These are phyloP conservation scores for Dactylonectria macrodidyma DNA, from an alignment of 2,329 filamentous ascomycete species.

Conservation along the genomic window DNA sequence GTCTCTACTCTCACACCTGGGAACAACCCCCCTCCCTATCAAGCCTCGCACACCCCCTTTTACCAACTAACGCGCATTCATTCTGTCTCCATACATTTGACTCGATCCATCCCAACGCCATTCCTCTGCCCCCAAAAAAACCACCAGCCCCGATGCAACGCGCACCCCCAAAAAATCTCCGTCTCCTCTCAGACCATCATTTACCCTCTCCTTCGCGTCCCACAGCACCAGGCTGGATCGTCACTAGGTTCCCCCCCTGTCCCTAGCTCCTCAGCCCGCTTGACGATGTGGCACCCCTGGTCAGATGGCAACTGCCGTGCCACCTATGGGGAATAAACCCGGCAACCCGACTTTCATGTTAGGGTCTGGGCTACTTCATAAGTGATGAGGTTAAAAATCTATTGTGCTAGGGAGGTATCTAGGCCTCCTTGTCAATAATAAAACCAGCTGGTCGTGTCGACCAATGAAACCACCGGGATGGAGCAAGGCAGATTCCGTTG, in stretches of 20 bases:
- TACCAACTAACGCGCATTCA: not conserved
- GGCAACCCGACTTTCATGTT: not conserved
- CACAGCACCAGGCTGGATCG: slow-evolving; percentile 2
- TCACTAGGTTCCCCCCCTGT: not conserved
- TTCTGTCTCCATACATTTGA: too few relatives aligned
- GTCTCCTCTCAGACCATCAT: not conserved
- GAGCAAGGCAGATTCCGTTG: not conserved
- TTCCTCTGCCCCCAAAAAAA: not conserved
- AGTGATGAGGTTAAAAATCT: not conserved
- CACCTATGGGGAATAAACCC: not conserved
- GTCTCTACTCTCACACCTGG: not conserved
- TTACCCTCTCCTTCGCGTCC: not conserved
- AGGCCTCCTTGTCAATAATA: not conserved
- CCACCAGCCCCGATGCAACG: not conserved
- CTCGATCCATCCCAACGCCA: not conserved
- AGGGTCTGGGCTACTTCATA: not conserved
- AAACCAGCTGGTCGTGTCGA: not conserved
- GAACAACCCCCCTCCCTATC: not conserved
- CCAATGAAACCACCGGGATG: not conserved
- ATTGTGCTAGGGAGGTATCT: not conserved
- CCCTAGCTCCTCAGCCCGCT: not conserved
- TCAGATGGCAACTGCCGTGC: not conserved
- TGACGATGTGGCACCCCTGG: not conserved
- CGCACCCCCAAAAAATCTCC: not conserved
- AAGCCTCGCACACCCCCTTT: not conserved